A percentile compares a stretch with the other conserved stretches of the same genome.
Evolutionary conservation across 495 filamentous ascomycete species (phyloP).

Genomic region (Tuber borchii): DNA sequence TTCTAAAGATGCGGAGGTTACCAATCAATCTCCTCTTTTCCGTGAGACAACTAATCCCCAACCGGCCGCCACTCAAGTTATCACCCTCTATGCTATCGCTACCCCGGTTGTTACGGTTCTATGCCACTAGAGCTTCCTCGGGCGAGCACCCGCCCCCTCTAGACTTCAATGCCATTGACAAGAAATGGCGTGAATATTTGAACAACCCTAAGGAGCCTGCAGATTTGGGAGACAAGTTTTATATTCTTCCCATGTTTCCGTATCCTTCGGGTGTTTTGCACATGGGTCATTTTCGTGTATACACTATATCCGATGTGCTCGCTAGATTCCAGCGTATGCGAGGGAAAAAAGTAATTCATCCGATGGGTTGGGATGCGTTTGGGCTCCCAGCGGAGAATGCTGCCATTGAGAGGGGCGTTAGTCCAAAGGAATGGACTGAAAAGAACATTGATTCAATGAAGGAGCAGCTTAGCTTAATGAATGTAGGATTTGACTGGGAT

Average conservation of each 20-base stretch:
- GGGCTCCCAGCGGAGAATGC: conserved; percentile 88
- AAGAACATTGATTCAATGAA: conserved; percentile 79
- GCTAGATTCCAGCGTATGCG: conserved; percentile 70
- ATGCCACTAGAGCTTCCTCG: neutral
- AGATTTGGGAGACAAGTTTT: conserved; percentile 51
- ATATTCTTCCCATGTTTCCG: conserved; percentile 86
- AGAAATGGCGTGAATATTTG: conserved; percentile 58
- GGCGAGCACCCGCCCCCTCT: conserved; percentile 41
- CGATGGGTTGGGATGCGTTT: conserved; percentile 93
- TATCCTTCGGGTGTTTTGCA: conserved; percentile 88
- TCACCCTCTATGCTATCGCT: neutral
- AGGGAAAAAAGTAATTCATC: conserved; percentile 69
- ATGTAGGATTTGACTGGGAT: conserved; percentile 74
- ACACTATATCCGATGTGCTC: conserved; percentile 82
- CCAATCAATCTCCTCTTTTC: neutral
- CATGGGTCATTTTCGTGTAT: conserved; percentile 80
- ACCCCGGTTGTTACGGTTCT: neutral
- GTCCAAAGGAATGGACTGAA: conserved; percentile 71
- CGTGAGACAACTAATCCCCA: neutral
- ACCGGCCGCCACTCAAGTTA: neutral
- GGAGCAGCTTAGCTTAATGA: conserved; percentile 67
- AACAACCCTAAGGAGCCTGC: conserved; percentile 15
- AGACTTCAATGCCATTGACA: conserved; percentile 59
- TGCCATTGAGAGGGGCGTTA: conserved; percentile 75
- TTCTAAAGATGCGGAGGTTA: neutral